phyloP scores from a whole-genome alignment of 208 protist genomes.

The Acanthamoeba castellanii region DNA sequence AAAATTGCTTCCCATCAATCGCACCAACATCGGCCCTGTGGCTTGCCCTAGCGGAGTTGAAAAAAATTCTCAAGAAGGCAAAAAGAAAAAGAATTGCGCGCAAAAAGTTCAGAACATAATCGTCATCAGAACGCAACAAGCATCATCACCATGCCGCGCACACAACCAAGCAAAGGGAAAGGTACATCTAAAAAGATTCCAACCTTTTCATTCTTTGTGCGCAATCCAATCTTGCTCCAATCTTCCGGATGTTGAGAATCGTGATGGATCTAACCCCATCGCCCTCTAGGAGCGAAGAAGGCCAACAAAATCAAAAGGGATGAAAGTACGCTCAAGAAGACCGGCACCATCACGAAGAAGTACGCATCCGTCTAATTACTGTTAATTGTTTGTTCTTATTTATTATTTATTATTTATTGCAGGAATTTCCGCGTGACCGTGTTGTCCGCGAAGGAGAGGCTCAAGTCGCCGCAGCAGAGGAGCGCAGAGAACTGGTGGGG shows the following conservation, averaged over 20 bases:
- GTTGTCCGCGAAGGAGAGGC: background rate
- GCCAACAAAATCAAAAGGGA: background rate
- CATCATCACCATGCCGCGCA: background rate
- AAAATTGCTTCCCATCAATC: too few relatives aligned
- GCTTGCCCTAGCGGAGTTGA: too few relatives aligned
- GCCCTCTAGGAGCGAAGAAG: too few relatives aligned
- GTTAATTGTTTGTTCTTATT: background rate
- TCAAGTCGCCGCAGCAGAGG: background rate
- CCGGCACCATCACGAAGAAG: background rate
- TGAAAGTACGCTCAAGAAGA: background rate
- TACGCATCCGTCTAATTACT: background rate
- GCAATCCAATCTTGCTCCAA: background rate
- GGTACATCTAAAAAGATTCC: background rate
- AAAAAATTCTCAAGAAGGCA: too few relatives aligned
- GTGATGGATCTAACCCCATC: too few relatives aligned
- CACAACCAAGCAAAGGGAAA: background rate
- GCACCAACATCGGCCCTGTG: too few relatives aligned
- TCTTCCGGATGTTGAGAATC: background rate
- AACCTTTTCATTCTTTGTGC: background rate
- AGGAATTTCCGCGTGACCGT: background rate
- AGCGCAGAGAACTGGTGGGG: background rate
- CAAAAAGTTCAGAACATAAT: background rate
- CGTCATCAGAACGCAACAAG: too few relatives aligned
- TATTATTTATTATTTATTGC: background rate
- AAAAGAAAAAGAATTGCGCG: background rate